These are phyloP conservation scores for Rhizopogon sp. DNA, from an alignment of 768 basidiomycete species.

Conservation along the genomic window DNA sequence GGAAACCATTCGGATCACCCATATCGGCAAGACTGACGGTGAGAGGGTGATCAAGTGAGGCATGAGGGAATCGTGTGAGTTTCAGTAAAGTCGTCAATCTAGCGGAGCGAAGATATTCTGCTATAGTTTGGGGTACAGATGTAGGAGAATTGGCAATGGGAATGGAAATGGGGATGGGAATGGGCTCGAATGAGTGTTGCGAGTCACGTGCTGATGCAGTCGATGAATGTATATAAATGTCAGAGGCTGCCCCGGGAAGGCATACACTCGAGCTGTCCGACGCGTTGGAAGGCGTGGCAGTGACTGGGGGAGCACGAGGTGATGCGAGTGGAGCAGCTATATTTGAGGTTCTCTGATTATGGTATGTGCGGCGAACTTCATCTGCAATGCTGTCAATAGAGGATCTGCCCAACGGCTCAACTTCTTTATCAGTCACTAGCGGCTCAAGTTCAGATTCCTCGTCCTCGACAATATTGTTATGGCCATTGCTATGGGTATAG, in stretches of 20 bases:
- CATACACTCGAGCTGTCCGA: conserved; percentile 52
- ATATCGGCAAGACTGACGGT: conserved; percentile 92
- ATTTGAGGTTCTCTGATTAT: conserved; percentile 41
- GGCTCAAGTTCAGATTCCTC: conserved; percentile 47
- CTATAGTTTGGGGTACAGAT: conserved; percentile 65
- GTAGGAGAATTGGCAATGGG: conserved; percentile 43
- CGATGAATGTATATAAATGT: conserved; percentile 50
- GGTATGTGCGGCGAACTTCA: conserved; percentile 70
- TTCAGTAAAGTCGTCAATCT: conserved; percentile 78
- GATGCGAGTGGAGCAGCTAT: conserved; percentile 31
- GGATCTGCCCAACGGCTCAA: conserved; percentile 68
- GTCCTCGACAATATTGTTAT: conserved; percentile 46
- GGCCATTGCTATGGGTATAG: conserved; percentile 43
- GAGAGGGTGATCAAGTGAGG: conserved; percentile 67
- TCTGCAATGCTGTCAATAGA: conserved; percentile 86
- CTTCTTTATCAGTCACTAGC: conserved; percentile 49
- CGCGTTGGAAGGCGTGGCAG: conserved; percentile 36
- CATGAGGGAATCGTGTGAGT: conserved; percentile 77
- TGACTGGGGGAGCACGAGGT: conserved; percentile 29
- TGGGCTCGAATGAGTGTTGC: conserved; percentile 20
- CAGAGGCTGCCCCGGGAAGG: conserved; percentile 32
- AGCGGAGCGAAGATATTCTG: conserved; percentile 82
- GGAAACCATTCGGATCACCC: conserved; percentile 79
- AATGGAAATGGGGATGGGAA: conserved; percentile 21
- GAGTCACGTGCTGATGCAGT: conserved; percentile 16